A percentile compares a stretch with the other conserved stretches of the same genome.
Conservation (phyloP, 352 stramenopile species). For the Phytopythium helicoides region DNA sequence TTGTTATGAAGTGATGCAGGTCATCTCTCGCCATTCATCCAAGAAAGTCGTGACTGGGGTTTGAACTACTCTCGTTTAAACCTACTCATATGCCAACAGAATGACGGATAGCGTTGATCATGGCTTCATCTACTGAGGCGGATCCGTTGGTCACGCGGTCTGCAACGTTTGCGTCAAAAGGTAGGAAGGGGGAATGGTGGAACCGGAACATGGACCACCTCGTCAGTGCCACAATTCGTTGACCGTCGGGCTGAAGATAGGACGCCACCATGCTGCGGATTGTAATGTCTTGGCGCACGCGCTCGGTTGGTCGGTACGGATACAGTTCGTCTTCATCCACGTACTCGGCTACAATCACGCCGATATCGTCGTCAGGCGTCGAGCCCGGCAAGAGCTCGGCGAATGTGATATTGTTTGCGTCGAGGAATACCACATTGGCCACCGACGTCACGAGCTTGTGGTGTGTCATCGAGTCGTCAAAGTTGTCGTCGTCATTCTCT, state of each 20-base stretch:
- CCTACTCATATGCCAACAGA: background rate
- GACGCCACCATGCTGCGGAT: slow-evolving; percentile 20
- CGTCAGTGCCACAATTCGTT: slow-evolving; percentile 4
- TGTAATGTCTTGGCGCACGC: slow-evolving; percentile 35
- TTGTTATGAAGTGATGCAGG: too few relatives aligned
- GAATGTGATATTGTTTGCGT: slow-evolving; percentile 44
- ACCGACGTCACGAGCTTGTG: slow-evolving; percentile 36
- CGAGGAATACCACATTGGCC: slow-evolving; percentile 21
- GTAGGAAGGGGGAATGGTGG: background rate
- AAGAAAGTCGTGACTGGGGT: too few relatives aligned
- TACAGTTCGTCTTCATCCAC: slow-evolving; percentile 43
- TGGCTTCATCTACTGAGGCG: background rate
- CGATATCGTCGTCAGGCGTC: slow-evolving; percentile 15
- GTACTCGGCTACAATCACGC: slow-evolving; percentile 28
- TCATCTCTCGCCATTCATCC: too few relatives aligned
- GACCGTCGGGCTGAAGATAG: slow-evolving; percentile 2
- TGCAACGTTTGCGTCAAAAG: background rate
- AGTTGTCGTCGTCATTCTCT: slow-evolving; percentile 43
- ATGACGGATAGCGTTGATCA: background rate
- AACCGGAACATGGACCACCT: slow-evolving; percentile 7
- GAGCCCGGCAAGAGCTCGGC: slow-evolving; percentile 20
- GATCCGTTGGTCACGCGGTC: background rate
- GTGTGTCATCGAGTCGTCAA: slow-evolving; percentile 25
- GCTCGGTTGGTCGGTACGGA: slow-evolving; percentile 29
- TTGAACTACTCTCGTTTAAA: background rate